Base-by-base conservation (phyloP, 2,329 filamentous ascomycete genomes). In the Cryoendolithus antarcticus region DNA sequence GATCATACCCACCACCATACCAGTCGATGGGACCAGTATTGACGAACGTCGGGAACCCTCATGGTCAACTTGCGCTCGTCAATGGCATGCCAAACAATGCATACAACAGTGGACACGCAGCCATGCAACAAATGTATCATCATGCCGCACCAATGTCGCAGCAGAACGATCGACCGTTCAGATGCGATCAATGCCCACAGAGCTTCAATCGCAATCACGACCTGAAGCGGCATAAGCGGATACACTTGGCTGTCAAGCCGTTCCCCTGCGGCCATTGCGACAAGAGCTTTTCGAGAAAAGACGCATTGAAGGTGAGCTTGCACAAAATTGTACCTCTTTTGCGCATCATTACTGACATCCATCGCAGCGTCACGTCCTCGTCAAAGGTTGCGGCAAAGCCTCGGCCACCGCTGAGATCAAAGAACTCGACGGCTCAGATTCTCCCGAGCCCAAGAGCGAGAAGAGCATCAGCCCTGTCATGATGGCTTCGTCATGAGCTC, bases 131-230 rank as follows among this genome's bases (percentile, higher is more conserved):
- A 44, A 66, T 71, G 47, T 69, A 74, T 44, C 64, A 66, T 7
- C 69, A 72, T 9, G 59, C 58, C 24, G 62, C 64, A 34, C 71
- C 70, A 45, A 62, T 66, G 11, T 62, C 62, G 3, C 65, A 70
- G 6, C 68, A 72, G 21, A 80, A 82, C 41, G 89, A 96, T 50
- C 77, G 89, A 4, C 91, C 91, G 0, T 96, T 93, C 69, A 88
- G 88, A 62, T 98, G 91, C 58, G 86, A 96, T 51, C 74, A 83
- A 56, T 98, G 91, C 55, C 77, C 83, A 0, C 86, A 93, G 58
- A 88, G 84, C 30, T 98, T 98, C 66, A 96, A 93, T 60, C 73
- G 91, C 4, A 96, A 96, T 48, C 91, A 96, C 56, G 91, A 96
- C 56, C 62, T 96, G 51, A 98, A 98, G 64, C 75, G 91, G 37